A percentile compares a stretch with the other conserved stretches of the same genome.
Conservation (phyloP, 495 filamentous ascomycete genomes). For the Aspergillus campestris region DNA sequence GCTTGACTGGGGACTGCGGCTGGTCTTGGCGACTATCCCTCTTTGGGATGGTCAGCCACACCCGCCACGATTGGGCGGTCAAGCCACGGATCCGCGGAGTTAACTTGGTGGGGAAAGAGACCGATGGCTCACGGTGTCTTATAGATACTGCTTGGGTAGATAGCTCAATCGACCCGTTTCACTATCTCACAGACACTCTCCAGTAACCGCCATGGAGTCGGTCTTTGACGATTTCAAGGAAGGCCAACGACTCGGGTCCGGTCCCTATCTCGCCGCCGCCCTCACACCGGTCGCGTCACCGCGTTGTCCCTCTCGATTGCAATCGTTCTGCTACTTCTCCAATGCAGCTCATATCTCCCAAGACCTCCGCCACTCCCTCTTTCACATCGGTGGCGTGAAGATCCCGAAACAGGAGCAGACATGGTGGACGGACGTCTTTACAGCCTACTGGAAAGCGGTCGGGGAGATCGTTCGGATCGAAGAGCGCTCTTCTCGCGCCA, state of each 20-base stretch:
- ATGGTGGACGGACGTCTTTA: conserved; percentile 77
- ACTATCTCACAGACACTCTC: neutral
- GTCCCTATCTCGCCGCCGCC: conserved; percentile 58
- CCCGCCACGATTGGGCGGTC: too few species aligned
- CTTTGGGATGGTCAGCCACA: conserved; percentile 13
- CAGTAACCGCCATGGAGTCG: conserved; percentile 46
- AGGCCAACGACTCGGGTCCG: conserved; percentile 47
- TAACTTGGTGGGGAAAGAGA: too few species aligned
- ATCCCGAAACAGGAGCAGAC: conserved; percentile 55
- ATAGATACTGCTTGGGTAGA: neutral
- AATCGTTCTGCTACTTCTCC: conserved; percentile 49
- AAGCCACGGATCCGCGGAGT: too few species aligned
- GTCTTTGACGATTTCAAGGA: conserved; percentile 53
- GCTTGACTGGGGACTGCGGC: conserved; percentile 13
- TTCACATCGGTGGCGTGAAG: conserved; percentile 44
- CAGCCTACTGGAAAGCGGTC: conserved; percentile 72
- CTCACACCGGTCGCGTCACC: conserved; percentile 56
- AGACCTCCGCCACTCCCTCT: conserved; percentile 55
- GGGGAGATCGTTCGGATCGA: conserved; percentile 56
- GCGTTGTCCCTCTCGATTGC: conserved; percentile 48
- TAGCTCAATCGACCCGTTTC: too few species aligned
- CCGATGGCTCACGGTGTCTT: too few species aligned
- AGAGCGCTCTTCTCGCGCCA: conserved; percentile 34
- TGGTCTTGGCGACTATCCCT: conserved; percentile 14
- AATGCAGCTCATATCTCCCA: conserved; percentile 50